Conservation (phyloP, 306 rosid species). For the Elaeagnus macrophylla region DNA sequence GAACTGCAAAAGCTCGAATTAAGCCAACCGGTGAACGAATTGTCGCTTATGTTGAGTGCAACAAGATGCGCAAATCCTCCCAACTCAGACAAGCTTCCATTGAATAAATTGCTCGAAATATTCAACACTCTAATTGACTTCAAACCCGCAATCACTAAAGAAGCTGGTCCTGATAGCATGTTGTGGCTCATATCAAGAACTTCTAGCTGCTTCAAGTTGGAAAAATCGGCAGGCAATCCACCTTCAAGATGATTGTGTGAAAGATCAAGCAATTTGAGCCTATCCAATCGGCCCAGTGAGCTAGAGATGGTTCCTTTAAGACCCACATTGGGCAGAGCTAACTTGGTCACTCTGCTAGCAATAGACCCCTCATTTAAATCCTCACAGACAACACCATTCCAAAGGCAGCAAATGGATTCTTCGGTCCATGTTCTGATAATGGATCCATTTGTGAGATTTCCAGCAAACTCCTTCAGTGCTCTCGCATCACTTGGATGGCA, state of each 20-base stretch:
- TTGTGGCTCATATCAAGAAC: constrained; percentile 67
- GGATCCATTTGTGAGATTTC: constrained; percentile 41
- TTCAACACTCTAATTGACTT: constrained; percentile 44
- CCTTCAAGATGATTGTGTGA: constrained; percentile 55
- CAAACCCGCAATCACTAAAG: constrained; percentile 39
- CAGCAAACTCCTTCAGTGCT: constrained; percentile 58
- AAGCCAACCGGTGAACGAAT: constrained; percentile 53
- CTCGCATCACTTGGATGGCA: constrained; percentile 49
- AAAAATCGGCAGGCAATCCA: constrained; percentile 45
- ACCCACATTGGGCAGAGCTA: constrained; percentile 44
- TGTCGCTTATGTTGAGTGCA: constrained; percentile 61
- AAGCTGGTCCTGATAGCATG: constrained; percentile 42
- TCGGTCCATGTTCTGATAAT: constrained; percentile 38
- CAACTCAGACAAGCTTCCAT: constrained; percentile 28
- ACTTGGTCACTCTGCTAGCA: constrained; percentile 43
- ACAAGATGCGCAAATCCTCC: constrained; percentile 38
- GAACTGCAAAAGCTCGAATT: constrained; percentile 42
- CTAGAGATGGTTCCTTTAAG: constrained; percentile 53
- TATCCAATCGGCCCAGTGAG: constrained; percentile 43
- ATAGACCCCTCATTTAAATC: constrained; percentile 23
- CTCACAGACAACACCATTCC: constrained; percentile 65
- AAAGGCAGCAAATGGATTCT: constrained; percentile 46
- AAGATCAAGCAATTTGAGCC: constrained; percentile 46
- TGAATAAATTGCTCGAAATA: constrained; percentile 52
- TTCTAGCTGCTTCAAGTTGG: constrained; percentile 42